A percentile compares a stretch with the other conserved stretches of the same genome.
These are phyloP conservation scores for Cardamine resedifolia DNA, from an alignment of 345 rosid genomes.

Conservation along the genomic window DNA sequence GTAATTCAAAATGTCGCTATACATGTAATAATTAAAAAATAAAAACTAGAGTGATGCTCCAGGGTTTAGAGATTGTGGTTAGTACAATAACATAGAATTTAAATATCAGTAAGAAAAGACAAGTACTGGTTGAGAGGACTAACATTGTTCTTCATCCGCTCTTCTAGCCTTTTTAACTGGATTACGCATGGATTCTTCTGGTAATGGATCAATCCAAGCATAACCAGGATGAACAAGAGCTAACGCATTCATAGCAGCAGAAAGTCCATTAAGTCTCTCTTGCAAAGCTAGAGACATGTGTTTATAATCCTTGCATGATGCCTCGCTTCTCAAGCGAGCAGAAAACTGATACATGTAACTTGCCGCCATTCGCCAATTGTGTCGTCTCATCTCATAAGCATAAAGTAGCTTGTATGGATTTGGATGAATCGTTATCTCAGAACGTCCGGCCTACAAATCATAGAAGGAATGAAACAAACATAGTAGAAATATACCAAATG, in stretches of 20 bases:
- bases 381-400: slow-evolving; percentile 89
- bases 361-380: slow-evolving; percentile 95
- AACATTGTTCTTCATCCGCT: slow-evolving; percentile 55
- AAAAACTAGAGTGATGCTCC: slow-evolving; percentile 11
- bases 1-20: slow-evolving; percentile 5
- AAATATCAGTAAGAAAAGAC: slow-evolving; percentile 12
- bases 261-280: slow-evolving; percentile 87
- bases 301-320: slow-evolving; percentile 56
- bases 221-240: slow-evolving; percentile 73
- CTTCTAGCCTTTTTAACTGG: slow-evolving; percentile 78
- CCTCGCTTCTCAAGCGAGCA: slow-evolving; percentile 70
- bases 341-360: slow-evolving; percentile 76
- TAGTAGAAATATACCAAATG: slow-evolving; percentile 14
- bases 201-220: slow-evolving; percentile 83
- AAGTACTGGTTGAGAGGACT: slow-evolving; percentile 26
- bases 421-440: slow-evolving; percentile 69
- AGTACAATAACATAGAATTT: neutral
- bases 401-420: slow-evolving; percentile 90
- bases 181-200: slow-evolving; percentile 49
- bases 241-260: slow-evolving; percentile 89
- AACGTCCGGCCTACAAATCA: slow-evolving; percentile 70
- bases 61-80: slow-evolving; percentile 12
- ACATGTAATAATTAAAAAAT: slow-evolving; percentile 16
- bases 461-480: slow-evolving; percentile 15
- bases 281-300: slow-evolving; percentile 53